Evolutionary conservation across 2,329 filamentous ascomycete species (phyloP).

Genomic region (Paramyrothecium roridum): DNA sequence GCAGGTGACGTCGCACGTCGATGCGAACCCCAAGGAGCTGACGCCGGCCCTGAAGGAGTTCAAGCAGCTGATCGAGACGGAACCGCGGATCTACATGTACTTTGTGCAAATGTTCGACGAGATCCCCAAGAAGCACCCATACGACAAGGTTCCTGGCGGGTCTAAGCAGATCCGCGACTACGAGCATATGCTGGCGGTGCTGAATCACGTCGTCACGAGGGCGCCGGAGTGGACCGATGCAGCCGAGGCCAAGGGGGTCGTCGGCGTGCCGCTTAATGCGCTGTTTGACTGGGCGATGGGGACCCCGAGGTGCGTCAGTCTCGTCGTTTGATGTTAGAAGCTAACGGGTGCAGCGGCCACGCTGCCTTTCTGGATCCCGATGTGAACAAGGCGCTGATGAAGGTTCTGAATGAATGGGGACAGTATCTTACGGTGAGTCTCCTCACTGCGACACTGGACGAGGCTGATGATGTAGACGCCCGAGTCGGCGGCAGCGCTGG

Average conservation of each 20-base stretch:
- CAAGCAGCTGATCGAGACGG: slow-evolving; percentile 61
- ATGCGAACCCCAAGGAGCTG: slow-evolving; percentile 46
- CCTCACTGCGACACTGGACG: not conserved
- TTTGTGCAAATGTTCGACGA: slow-evolving; percentile 67
- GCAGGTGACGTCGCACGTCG: slow-evolving; percentile 51
- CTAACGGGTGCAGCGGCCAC: slow-evolving; percentile 33
- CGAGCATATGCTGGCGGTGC: slow-evolving; percentile 60
- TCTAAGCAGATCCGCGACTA: slow-evolving; percentile 63
- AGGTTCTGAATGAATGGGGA: slow-evolving; percentile 56
- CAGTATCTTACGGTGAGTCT: slow-evolving; percentile 42
- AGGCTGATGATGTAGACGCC: slow-evolving; percentile 33
- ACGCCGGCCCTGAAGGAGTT: slow-evolving; percentile 63
- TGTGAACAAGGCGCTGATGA: slow-evolving; percentile 51
- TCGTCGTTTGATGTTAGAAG: not conserved
- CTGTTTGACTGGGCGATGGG: slow-evolving; percentile 57
- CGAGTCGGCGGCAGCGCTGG: slow-evolving; percentile 50
- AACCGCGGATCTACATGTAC: slow-evolving; percentile 63
- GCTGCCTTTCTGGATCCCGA: slow-evolving; percentile 54
- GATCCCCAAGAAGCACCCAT: slow-evolving; percentile 58
- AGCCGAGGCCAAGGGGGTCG: slow-evolving; percentile 47
- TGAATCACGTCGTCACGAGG: slow-evolving; percentile 56
- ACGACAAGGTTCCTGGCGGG: slow-evolving; percentile 59
- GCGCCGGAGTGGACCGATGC: slow-evolving; percentile 53
- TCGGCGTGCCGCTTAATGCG: slow-evolving; percentile 51
- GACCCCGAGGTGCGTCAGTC: slow-evolving; percentile 39